Evolutionary conservation across 208 protist species (phyloP).

Genomic region (Acanthamoeba healyi): DNA sequence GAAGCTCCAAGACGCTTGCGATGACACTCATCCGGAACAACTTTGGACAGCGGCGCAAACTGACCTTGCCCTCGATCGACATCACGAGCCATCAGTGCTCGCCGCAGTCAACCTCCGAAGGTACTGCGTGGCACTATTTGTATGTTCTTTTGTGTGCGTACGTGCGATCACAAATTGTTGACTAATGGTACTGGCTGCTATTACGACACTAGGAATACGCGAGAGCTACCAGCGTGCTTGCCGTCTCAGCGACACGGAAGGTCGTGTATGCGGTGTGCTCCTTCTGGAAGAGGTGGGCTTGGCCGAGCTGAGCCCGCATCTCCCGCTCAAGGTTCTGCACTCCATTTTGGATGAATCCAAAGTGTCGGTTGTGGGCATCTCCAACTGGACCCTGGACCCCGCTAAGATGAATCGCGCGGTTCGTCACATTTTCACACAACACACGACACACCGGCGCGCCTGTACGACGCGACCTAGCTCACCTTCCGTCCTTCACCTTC

Average conservation of each 20-base stretch:
- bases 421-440: slow-evolving; percentile 35
- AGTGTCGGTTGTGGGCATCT: slow-evolving; percentile 90
- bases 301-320: slow-evolving; percentile 88
- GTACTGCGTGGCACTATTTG: too few species aligned
- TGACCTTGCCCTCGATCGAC: slow-evolving; percentile 32
- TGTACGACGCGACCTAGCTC: too few species aligned
- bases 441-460: too few species aligned
- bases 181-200: neutral
- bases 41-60: neutral
- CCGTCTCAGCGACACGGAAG: neutral
- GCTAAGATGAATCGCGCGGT: slow-evolving; percentile 93
- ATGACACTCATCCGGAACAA: slow-evolving; percentile 66
- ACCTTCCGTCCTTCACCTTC: too few species aligned
- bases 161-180: too few species aligned
- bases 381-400: slow-evolving; percentile 91
- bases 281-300: slow-evolving; percentile 93
- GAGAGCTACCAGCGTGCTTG: slow-evolving; percentile 68
- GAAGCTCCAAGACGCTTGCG: slow-evolving; percentile 66
- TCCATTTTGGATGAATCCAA: slow-evolving; percentile 83
- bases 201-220: slow-evolving; percentile 7
- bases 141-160: too few species aligned
- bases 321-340: slow-evolving; percentile 93
- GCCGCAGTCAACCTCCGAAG: slow-evolving; percentile 40
- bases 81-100: slow-evolving; percentile 69
- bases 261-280: slow-evolving; percentile 85